A percentile compares a stretch with the other conserved stretches of the same genome.
phyloP scores from a whole-genome alignment of 2,329 filamentous ascomycete genomes.

The Monosporascus sp. region DNA sequence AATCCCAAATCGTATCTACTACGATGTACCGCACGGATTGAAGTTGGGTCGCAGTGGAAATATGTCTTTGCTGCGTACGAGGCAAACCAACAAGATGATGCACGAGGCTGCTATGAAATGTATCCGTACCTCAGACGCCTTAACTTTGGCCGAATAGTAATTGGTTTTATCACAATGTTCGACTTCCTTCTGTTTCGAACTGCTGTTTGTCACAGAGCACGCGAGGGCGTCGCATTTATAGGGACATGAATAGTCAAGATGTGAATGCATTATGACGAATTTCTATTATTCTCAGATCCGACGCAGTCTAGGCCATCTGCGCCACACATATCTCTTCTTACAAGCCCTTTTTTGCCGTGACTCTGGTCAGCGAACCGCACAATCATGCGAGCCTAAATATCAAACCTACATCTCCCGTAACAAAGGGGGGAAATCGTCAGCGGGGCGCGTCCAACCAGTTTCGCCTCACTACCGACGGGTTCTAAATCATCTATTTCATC shows the following conservation, averaged over 20 bases:
- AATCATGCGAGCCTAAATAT: conserved; percentile 10
- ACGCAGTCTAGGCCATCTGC: conserved; percentile 11
- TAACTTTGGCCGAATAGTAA: too few species aligned
- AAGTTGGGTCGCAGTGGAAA: too few species aligned
- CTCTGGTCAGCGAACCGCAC: conserved; percentile 9
- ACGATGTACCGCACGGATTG: too few species aligned
- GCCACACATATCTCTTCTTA: conserved; percentile 17
- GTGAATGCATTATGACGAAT: conserved; percentile 4
- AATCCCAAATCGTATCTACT: too few species aligned
- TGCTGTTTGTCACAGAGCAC: too few species aligned
- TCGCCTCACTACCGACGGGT: not conserved
- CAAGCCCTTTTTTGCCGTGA: conserved; percentile 11
- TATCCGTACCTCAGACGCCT: too few species aligned
- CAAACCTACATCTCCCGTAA: conserved; percentile 2
- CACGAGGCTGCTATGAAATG: too few species aligned
- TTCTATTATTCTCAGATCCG: conserved; percentile 19
- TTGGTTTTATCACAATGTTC: too few species aligned
- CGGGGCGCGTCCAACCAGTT: not conserved
- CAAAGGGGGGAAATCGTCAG: not conserved
- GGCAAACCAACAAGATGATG: too few species aligned
- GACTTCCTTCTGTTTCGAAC: too few species aligned
- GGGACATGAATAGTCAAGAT: not conserved
- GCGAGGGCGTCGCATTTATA: not conserved
- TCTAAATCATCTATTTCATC: conserved; percentile 51
- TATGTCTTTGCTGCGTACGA: too few species aligned